Evolutionary conservation across 495 filamentous ascomycete species (phyloP), one percentile per base, ranked within the genome.

Genomic region (Penicillium cataractarum): DNA sequence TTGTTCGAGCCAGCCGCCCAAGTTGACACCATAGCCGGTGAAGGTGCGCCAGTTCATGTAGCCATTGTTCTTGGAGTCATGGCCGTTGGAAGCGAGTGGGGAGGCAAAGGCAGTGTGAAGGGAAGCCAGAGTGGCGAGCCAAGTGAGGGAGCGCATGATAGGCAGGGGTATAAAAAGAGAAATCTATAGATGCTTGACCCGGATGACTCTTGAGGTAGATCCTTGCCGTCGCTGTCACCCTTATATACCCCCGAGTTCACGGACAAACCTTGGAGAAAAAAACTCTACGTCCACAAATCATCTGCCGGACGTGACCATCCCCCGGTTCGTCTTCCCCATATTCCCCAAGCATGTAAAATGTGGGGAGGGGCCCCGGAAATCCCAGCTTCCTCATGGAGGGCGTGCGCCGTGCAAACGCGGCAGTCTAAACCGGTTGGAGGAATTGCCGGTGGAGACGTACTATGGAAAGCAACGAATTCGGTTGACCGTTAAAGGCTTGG

Each of bases 1-100:
- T 61, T 76, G 72, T 8, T 67, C 69, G 0, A 76, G 69, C 74
- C 72, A 75, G 35, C 72, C 74, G 9, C 74, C 72, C 13, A 76
- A 65, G 35, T 76, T 76, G 42, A 69, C 69, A 24, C 71, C 71
- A 46, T 72, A 54, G 35, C 62, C 70, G 9, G 65, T 60, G 58
- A 71, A 74, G 22, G 63, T 73, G 40, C 58, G 59, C 70, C 72
- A 74, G 56, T 75, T 50, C 24, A 67, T 56, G 52, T 73, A 73
- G 46, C 55, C 29, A 6, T 19, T 46, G 8, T 21, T 46, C 53
- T 62, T 19, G 55, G 33, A 29, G 44, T 37, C 32, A 19, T 40
- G 39, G 58, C 8, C 24, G 55, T 40, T 56, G 53, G 40, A 50
- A n/a, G 52, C 6, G 49, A 54, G 21, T 17, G 49, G 56, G 15